These are phyloP conservation scores for Favolaschia claudopus DNA, from an alignment of 768 basidiomycete species.

Conservation along the genomic window DNA sequence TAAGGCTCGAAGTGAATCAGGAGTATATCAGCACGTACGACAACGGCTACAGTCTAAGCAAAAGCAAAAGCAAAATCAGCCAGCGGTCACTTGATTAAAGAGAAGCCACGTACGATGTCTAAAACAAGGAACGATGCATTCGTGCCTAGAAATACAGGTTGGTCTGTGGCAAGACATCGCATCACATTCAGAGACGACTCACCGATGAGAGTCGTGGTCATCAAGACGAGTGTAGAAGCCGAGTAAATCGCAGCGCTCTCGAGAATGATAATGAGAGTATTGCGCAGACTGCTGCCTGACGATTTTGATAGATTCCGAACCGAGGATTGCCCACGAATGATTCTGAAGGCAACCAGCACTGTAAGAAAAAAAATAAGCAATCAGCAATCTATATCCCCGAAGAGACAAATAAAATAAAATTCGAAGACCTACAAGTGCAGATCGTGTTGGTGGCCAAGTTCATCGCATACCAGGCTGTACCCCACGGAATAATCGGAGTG, in stretches of 20 bases:
- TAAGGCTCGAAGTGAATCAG: too few species aligned
- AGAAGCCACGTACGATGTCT: neutral
- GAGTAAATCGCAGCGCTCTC: slow-evolving; percentile 1
- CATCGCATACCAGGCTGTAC: neutral
- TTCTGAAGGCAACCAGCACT: neutral
- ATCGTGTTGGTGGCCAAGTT: neutral
- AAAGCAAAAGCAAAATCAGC: too few species aligned
- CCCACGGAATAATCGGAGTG: neutral
- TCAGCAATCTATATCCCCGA: too few species aligned
- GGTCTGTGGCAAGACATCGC: too few species aligned
- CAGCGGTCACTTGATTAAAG: too few species aligned
- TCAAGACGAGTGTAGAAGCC: neutral
- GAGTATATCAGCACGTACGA: too few species aligned
- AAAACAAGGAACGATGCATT: neutral
- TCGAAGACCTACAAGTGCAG: neutral
- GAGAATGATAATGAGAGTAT: neutral
- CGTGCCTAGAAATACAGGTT: too few species aligned
- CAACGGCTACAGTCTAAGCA: too few species aligned
- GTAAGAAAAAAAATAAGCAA: too few species aligned
- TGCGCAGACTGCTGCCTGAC: neutral
- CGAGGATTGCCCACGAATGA: neutral
- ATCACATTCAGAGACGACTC: too few species aligned
- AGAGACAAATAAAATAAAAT: too few species aligned
- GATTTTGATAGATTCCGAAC: neutral
- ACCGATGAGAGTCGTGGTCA: too few species aligned